These are phyloP conservation scores for Coleophoma crateriformis DNA, from an alignment of 2,329 filamentous ascomycete genomes.

Conservation along the genomic window DNA sequence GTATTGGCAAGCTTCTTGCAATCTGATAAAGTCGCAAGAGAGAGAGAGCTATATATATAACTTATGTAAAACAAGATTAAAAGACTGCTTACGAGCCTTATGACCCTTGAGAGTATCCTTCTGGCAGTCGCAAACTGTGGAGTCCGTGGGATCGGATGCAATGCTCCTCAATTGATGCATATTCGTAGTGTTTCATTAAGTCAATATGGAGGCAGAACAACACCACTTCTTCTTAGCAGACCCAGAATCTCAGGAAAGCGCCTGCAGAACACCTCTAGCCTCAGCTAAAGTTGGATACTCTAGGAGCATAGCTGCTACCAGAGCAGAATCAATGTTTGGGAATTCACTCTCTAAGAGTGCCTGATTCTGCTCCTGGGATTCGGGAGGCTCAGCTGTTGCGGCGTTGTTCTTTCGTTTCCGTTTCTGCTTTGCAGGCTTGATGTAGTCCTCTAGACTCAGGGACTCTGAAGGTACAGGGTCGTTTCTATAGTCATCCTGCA, in stretches of 20 bases:
- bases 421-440: neutral
- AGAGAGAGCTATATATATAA: no score
- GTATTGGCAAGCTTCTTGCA: no score
- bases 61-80: no score
- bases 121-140: no score
- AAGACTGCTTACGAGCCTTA: no score
- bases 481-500: neutral
- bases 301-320: neutral
- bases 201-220: no score
- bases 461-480: neutral
- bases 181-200: no score
- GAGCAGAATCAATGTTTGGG: neutral
- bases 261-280: neutral
- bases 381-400: neutral
- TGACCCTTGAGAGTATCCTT: no score
- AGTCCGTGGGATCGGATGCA: no score
- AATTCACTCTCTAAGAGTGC: neutral
- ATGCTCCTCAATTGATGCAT: no score
- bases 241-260: neutral
- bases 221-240: no score
- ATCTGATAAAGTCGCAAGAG: no score
- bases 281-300: neutral
- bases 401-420: neutral
- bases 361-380: neutral
- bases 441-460: neutral